Percentiles rank a stretch among this genome's conserved stretches.
Conservation (phyloP, 805 yeast genomes). For the Limtongia smithiae region DNA sequence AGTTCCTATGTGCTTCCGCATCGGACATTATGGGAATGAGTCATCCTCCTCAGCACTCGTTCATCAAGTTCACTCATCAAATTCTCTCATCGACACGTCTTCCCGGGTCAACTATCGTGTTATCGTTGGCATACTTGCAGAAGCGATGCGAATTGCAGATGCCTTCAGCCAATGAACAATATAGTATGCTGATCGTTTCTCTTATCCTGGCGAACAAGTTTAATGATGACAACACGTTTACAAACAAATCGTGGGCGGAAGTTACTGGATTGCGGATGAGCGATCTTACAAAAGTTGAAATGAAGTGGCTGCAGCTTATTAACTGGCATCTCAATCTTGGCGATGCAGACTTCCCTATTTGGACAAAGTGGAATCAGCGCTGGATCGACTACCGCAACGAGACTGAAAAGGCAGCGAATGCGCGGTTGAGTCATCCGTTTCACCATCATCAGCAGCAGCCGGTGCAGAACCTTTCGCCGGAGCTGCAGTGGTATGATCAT, state of each 20-base stretch:
- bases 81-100: constrained; percentile 84
- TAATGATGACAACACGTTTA: constrained; percentile 94
- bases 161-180: constrained; percentile 39
- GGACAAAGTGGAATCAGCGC: constrained; percentile 37
- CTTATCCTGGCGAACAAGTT: constrained; percentile 86
- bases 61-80: constrained; percentile 57
- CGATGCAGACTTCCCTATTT: constrained; percentile 34
- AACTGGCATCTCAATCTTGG: constrained; percentile 56
- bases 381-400: constrained; percentile 8
- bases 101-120: constrained; percentile 74
- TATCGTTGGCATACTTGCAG: constrained; percentile 75
- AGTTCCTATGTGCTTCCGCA: constrained; percentile 71
- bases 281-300: constrained; percentile 64
- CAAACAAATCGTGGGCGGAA: constrained; percentile 91
- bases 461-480: too few relatives aligned
- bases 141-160: constrained; percentile 45
- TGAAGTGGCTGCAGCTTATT: constrained; percentile 59
- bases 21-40: constrained; percentile 47
- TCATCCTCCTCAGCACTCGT: constrained; percentile 45
- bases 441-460: constrained; percentile 1
- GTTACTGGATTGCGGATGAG: constrained; percentile 78
- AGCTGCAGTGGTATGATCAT: constrained; percentile 4
- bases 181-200: constrained; percentile 59
- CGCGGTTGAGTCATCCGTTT: not conserved
- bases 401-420: not conserved